Percentiles rank a stretch among this genome's conserved stretches.
Conservation (phyloP, 257 asterid species). For the Orobanche coerulescens region DNA sequence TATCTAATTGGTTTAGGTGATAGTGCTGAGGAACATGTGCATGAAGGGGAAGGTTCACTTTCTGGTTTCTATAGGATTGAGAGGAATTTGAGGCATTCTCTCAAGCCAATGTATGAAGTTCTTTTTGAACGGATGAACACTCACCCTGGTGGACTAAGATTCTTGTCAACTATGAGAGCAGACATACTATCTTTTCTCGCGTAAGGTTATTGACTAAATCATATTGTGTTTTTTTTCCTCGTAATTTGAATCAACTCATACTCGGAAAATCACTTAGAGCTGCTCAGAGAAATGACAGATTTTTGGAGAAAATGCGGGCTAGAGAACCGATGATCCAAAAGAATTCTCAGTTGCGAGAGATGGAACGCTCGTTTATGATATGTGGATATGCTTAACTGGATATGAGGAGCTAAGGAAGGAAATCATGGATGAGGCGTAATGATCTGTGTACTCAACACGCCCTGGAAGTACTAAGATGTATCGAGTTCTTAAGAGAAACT, state of each 20-base stretch:
- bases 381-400: too few relatives aligned
- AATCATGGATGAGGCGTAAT: too few relatives aligned
- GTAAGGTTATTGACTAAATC: constrained; percentile 54
- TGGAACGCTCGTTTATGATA: too few relatives aligned
- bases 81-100: constrained; percentile 67
- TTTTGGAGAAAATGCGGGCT: too few relatives aligned
- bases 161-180: constrained; percentile 73
- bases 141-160: constrained; percentile 88
- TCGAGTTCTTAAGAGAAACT: too few relatives aligned
- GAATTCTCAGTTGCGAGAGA: too few relatives aligned
- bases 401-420: too few relatives aligned
- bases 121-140: constrained; percentile 84
- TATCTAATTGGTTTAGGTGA: constrained; percentile 34
- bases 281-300: too few relatives aligned
- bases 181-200: constrained; percentile 67
- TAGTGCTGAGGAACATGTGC: constrained; percentile 40
- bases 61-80: constrained; percentile 83
- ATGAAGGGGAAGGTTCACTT: constrained; percentile 61
- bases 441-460: too few relatives aligned
- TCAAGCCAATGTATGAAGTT: constrained; percentile 84
- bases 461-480: too few relatives aligned
- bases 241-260: neutral
- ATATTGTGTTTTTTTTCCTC: constrained; percentile 5
- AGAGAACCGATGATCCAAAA: too few relatives aligned
- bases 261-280: too few relatives aligned